Evolutionary conservation across 1,284 basidiomycete genomes (phyloP).

Genomic region (Papiliotrema flavescens): DNA sequence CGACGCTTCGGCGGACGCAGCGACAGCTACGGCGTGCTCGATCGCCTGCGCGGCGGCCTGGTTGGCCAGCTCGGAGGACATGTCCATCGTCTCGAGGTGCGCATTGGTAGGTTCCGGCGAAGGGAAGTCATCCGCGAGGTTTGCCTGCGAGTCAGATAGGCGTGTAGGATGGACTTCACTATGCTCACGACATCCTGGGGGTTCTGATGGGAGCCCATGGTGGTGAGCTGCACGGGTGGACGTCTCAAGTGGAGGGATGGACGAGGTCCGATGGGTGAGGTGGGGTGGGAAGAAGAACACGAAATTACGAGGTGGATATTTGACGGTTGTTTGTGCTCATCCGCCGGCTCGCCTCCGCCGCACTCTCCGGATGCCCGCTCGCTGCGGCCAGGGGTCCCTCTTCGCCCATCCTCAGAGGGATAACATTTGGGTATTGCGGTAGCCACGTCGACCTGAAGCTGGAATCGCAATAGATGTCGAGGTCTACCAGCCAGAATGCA

Average conservation of each 20-base stretch:
- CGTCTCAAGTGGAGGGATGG: neutral
- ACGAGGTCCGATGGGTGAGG: neutral
- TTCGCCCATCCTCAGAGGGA: too few relatives aligned
- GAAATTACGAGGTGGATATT: neutral
- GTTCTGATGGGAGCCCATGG: neutral
- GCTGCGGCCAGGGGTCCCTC: too few relatives aligned
- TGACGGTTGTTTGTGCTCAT: too few relatives aligned
- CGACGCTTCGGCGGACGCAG: constrained; percentile 1
- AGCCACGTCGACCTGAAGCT: too few relatives aligned
- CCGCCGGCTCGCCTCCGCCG: too few relatives aligned
- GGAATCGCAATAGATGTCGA: too few relatives aligned
- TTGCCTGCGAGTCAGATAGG: constrained; percentile 9
- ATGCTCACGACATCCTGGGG: constrained; percentile 1
- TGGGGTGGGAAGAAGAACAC: neutral
- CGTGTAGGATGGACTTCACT: neutral
- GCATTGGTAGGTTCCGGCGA: constrained; percentile 17
- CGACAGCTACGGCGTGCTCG: constrained; percentile 27
- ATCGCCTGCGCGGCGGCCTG: constrained; percentile 38
- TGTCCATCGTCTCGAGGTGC: constrained; percentile 21
- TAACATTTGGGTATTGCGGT: too few relatives aligned
- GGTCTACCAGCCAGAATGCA: too few relatives aligned
- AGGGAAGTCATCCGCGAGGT: constrained; percentile 32
- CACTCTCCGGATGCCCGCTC: too few relatives aligned
- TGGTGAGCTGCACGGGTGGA: neutral
- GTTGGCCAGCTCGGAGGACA: constrained; percentile 33